Conservation (phyloP, 2,329 filamentous ascomycete genomes). For the Cyphellophora europaea region DNA sequence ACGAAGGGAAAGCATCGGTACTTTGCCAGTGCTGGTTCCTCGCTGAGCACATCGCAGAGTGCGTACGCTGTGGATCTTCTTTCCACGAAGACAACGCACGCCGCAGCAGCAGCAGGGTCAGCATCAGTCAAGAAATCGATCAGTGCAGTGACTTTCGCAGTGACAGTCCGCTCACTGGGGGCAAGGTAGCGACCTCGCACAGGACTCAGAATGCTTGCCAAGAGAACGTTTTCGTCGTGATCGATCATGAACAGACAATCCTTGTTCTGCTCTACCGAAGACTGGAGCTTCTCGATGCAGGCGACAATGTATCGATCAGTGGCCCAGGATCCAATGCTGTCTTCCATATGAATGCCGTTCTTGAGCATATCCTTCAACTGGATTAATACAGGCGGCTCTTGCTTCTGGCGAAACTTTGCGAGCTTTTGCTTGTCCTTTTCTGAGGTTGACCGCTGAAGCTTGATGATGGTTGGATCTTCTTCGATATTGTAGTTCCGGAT, state of each 20-base stretch:
- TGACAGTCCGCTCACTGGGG: slow-evolving; percentile 25
- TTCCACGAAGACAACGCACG: slow-evolving; percentile 58
- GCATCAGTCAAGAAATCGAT: slow-evolving; percentile 42
- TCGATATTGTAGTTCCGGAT: slow-evolving; percentile 43
- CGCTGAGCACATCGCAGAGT: slow-evolving; percentile 47
- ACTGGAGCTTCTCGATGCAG: slow-evolving; percentile 28
- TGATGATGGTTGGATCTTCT: slow-evolving; percentile 52
- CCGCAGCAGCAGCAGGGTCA: slow-evolving; percentile 38
- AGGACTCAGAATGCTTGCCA: too few relatives aligned
- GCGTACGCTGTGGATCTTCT: slow-evolving; percentile 54
- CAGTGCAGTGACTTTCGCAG: slow-evolving; percentile 50
- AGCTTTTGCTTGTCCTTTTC: slow-evolving; percentile 18
- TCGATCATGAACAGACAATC: not conserved
- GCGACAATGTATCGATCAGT: slow-evolving; percentile 55
- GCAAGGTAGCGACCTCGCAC: too few relatives aligned
- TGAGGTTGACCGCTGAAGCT: slow-evolving; percentile 35
- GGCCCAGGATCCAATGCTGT: slow-evolving; percentile 59
- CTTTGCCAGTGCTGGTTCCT: slow-evolving; percentile 37
- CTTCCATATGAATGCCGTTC: slow-evolving; percentile 41
- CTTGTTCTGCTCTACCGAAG: not conserved
- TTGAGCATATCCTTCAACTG: slow-evolving; percentile 49
- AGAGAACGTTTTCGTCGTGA: not conserved
- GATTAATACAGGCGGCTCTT: slow-evolving; percentile 27
- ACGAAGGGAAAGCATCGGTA: slow-evolving; percentile 40
- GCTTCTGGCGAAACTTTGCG: slow-evolving; percentile 20